Evolutionary conservation across 2,329 filamentous ascomycete species (phyloP).

Genomic region (Talaromyces sp.): DNA sequence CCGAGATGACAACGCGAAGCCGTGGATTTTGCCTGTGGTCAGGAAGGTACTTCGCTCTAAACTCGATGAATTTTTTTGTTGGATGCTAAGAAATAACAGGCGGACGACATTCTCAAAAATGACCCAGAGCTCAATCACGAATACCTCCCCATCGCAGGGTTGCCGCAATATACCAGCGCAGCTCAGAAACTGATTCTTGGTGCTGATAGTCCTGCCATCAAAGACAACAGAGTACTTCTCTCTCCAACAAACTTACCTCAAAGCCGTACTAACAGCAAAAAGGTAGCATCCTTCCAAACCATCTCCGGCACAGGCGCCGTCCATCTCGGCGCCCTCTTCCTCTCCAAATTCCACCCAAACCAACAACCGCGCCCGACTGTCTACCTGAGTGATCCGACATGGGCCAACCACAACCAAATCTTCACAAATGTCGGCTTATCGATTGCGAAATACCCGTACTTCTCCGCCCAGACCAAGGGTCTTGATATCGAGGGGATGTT

Average conservation of each 20-base stretch:
- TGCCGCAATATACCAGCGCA: constrained; percentile 79
- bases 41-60: constrained; percentile 67
- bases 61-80: not conserved
- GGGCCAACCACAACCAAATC: constrained; percentile 99
- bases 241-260: not conserved
- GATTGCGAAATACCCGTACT: constrained; percentile 88
- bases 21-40: constrained; percentile 93
- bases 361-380: constrained; percentile 62
- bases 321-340: constrained; percentile 89
- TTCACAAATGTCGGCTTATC: constrained; percentile 83
- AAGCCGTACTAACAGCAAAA: constrained; percentile 25
- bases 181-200: constrained; percentile 89
- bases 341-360: constrained; percentile 79
- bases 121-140: constrained; percentile 95
- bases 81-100: constrained; percentile 52
- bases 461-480: constrained; percentile 80
- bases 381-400: constrained; percentile 93
- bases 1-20: constrained; percentile 90
- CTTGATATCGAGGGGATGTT: constrained; percentile 92
- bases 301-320: constrained; percentile 96
- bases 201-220: constrained; percentile 71
- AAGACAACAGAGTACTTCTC: constrained; percentile 67
- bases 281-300: constrained; percentile 77
- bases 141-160: constrained; percentile 93
- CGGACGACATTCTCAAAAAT: constrained; percentile 81